Conservation (phyloP, 192 early-diverging fungal species). For the Entomortierella chlamydospora region DNA sequence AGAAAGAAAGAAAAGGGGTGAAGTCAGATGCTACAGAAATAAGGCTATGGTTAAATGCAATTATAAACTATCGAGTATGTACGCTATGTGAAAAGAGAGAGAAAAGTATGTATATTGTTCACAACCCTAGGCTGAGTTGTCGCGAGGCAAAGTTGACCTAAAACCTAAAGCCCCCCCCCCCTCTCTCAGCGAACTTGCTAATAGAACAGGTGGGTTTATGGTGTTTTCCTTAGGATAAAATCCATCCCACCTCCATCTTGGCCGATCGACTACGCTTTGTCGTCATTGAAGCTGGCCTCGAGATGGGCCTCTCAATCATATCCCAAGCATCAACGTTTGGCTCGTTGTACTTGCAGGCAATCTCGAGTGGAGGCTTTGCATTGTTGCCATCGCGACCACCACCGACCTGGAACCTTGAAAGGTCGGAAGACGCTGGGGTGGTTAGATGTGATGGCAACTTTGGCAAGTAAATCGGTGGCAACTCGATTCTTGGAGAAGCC, state of each 20-base stretch:
- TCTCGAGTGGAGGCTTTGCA: constrained; percentile 23
- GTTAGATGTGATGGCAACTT: constrained; percentile 24
- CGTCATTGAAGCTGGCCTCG: constrained; percentile 17
- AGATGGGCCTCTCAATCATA: constrained; percentile 50
- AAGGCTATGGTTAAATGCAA: too few species aligned
- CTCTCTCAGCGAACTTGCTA: too few species aligned
- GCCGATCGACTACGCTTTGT: constrained; percentile 40
- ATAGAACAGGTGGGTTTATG: too few species aligned
- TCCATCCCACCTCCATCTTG: constrained; percentile 55
- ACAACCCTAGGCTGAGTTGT: too few species aligned
- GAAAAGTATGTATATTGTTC: too few species aligned
- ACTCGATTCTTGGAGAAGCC: constrained; percentile 36
- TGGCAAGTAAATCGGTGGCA: constrained; percentile 45
- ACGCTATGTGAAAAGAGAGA: too few species aligned
- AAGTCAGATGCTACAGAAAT: too few species aligned
- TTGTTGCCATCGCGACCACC: constrained; percentile 16
- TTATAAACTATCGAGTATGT: too few species aligned
- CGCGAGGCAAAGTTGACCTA: too few species aligned
- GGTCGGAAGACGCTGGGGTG: constrained; percentile 37
- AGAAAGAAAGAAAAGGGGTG: too few species aligned
- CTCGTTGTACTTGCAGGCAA: constrained; percentile 54
- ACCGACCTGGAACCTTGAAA: constrained; percentile 44
- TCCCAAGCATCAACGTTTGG: constrained; percentile 54
- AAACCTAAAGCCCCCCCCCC: too few species aligned
- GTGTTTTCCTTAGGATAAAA: too few species aligned